A percentile compares a stretch with the other conserved stretches of the same genome.
Evolutionary conservation across 2,329 filamentous ascomycete species (phyloP).

Genomic region (Rutstroemia sp.): DNA sequence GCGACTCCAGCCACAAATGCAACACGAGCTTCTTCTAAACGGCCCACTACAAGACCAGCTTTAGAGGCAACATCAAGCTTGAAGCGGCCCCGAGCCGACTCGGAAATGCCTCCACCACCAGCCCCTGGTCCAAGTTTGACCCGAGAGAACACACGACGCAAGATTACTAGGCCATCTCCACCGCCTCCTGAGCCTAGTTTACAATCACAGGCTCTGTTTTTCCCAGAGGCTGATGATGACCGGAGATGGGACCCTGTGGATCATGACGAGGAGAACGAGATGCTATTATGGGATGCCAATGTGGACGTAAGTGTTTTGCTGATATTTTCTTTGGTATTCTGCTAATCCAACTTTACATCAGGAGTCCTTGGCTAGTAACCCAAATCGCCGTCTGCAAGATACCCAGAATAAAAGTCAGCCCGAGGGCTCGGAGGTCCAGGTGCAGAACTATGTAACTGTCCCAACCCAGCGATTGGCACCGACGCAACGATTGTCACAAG

Average conservation of each 20-base stretch:
- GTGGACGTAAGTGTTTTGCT: slow-evolving; percentile 42
- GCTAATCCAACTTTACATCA: slow-evolving; percentile 27
- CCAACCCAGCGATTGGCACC: slow-evolving; percentile 49
- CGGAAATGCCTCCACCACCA: slow-evolving; percentile 25
- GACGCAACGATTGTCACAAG: slow-evolving; percentile 67
- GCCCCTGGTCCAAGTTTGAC: slow-evolving; percentile 14
- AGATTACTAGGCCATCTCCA: slow-evolving; percentile 41
- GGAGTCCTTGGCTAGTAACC: slow-evolving; percentile 21
- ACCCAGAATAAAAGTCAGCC: slow-evolving; percentile 14
- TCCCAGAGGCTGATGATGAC: slow-evolving; percentile 59
- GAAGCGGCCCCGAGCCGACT: slow-evolving; percentile 15
- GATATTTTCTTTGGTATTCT: neutral
- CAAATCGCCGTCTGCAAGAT: slow-evolving; percentile 15
- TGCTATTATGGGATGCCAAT: slow-evolving; percentile 68
- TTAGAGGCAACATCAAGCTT: slow-evolving; percentile 24
- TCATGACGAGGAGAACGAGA: slow-evolving; percentile 57
- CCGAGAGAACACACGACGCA: slow-evolving; percentile 26
- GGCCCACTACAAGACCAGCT: slow-evolving; percentile 22
- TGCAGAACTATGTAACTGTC: slow-evolving; percentile 3
- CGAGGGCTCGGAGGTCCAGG: neutral
- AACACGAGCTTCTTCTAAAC: slow-evolving; percentile 21
- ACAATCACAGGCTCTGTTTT: slow-evolving; percentile 62
- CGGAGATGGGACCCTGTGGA: slow-evolving; percentile 64
- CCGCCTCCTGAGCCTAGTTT: slow-evolving; percentile 48
- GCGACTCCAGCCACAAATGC: slow-evolving; percentile 21